Base-by-base conservation (phyloP, 768 basidiomycete species). In the Arthromyces matolae region DNA sequence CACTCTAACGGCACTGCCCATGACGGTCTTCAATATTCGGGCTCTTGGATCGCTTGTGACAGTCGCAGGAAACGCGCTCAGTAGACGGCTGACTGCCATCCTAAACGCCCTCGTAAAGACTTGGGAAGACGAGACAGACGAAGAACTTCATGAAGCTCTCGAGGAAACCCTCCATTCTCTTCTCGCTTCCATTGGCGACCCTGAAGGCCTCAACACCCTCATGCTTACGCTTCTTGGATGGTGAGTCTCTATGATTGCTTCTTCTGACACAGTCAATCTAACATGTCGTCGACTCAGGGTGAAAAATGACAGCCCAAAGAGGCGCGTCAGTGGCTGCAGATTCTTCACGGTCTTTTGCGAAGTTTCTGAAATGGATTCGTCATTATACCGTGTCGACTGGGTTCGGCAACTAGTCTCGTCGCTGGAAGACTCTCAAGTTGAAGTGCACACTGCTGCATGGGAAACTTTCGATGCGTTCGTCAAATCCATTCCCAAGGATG, bases 21-120 rank as follows among this genome's bases (percentile, higher is more conserved):
- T 98, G 81, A 84, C 93, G 3, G 82, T 86, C 8, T 98, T 97
- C 83, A 98, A 98, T 60, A 91, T 89, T 14, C 83, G 86, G 5
- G 96, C 95, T 2, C 71, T 98, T 8, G 87, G 85, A 2, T 86
- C 93, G 0, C 76, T 99, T 31, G 93, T 98, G 12, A 88, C 89
- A 0, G 96, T 98, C 9, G 96, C 96, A 31, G 95, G 96, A 3
- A 79, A 77, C 44, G 93, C 96, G 0, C 71, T 98, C 44, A 96
- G 88, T 68, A 82, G 81, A 58, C 82, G 94, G 18, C 65, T 98
- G 39, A 84, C 79, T 3, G 74, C 82, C 19, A 89, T 98, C 28
- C 68, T 98, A 52, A 81, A 71, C 43, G 80, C 95, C 0, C 71
- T 98, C 13, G 83, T 93, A 45, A 86, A 81, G 59, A 84, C 89